phyloP scores from a whole-genome alignment of 257 asterid species.

The Misopates orontium region DNA sequence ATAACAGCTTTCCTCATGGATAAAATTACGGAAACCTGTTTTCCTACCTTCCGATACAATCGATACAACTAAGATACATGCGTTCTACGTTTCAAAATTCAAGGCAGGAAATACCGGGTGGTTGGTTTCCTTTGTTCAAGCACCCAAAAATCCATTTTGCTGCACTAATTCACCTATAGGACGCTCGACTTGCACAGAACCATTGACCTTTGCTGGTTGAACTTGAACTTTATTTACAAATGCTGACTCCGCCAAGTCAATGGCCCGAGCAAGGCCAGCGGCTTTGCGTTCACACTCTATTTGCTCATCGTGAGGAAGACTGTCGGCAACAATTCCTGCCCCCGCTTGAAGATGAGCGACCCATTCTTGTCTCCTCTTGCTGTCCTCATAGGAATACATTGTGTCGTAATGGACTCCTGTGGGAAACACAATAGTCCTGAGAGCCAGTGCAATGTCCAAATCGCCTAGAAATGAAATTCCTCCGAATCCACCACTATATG shows the following conservation, averaged over 20 bases:
- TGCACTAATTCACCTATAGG: constrained; percentile 14
- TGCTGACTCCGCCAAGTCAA: constrained; percentile 78
- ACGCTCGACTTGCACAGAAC: constrained; percentile 5
- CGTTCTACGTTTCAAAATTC: neutral
- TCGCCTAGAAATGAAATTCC: constrained; percentile 78
- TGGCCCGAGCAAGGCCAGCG: constrained; percentile 70
- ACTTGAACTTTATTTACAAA: constrained; percentile 41
- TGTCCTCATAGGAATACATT: constrained; percentile 57
- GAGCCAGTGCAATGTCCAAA: constrained; percentile 77
- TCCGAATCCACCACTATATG: constrained; percentile 92
- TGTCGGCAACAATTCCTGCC: constrained; percentile 90
- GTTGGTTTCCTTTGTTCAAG: constrained; percentile 12
- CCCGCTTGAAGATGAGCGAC: constrained; percentile 87
- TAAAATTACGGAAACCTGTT: neutral
- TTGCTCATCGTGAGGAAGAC: constrained; percentile 75
- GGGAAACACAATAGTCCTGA: constrained; percentile 76
- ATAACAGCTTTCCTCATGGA: too few relatives aligned
- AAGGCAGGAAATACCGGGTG: too few relatives aligned
- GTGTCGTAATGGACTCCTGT: constrained; percentile 56
- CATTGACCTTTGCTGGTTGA: constrained; percentile 13
- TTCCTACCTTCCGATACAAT: neutral
- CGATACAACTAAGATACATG: neutral
- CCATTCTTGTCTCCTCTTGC: constrained; percentile 65
- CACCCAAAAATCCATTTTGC: constrained; percentile 32
- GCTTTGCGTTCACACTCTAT: constrained; percentile 79